Evolutionary conservation across 176 grass and related monocot genomes (phyloP), one percentile per base, ranked within the genome.

Genomic region (Zoysia japonica): DNA sequence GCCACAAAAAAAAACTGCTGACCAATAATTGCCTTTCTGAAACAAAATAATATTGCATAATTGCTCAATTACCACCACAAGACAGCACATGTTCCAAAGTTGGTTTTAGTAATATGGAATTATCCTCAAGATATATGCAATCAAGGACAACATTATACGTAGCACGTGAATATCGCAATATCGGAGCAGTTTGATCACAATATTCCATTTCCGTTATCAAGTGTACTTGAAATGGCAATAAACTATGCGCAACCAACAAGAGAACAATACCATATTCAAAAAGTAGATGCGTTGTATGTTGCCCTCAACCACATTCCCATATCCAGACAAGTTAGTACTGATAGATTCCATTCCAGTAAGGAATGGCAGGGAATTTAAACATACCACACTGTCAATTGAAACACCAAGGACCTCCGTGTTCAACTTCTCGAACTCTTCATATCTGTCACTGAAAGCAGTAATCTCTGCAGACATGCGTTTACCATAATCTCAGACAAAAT

Each of bases 371-470:
- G 51, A 2, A 67, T 17, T 79, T 43, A 62, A 71, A 80, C 73
- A 75, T 97, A 97, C 93, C 85, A 90, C 83, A 80, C 85, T 93
- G 90, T 97, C 93, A 70, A 91, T 78, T n/a, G 93, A 97, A 68
- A 97, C 80, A 40, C 90, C 83, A 7, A 97, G 80, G 68, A 97
- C 42, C 78, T 97, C 90, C 44, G 88, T 97, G 80, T 97, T 93
- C 46, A 93, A 60, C 83, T 88, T 90, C 80, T 93, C 83, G 40
- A 97, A 97, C 53, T 93, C 88, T 47, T 64, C 63, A 1, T 93
- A 15, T 50, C 90, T 79, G 65, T 97, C 93, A 47, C 90, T 97
- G 83, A 97, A 93, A 66, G 86, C 90, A 12, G 88, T 97, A 72
- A 97, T 97, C 81, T 97, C 93, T 97, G 81, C 28, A 36, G 67